Evolutionary conservation across 2,329 filamentous ascomycete genomes (phyloP).

Genomic region (Arthrocladium fulminans): DNA sequence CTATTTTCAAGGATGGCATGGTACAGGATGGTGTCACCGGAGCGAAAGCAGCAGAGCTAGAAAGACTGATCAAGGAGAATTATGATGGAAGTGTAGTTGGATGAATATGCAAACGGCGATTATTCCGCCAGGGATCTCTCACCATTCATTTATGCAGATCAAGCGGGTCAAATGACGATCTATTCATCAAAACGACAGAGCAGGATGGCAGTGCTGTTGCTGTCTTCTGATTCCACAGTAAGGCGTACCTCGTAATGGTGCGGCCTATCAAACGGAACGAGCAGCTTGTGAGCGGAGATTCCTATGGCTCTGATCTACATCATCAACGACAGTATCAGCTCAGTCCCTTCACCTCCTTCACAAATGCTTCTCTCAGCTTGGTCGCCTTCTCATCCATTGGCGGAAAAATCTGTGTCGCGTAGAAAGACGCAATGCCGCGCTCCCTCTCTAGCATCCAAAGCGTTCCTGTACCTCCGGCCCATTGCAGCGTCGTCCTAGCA

Average conservation of each 20-base stretch:
- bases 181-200: too few relatives aligned
- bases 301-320: not conserved
- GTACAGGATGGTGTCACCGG: conserved; percentile 4
- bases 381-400: not conserved
- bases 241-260: too few relatives aligned
- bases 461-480: conserved; percentile 3
- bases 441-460: conserved; percentile 2
- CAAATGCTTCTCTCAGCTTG: not conserved
- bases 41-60: not conserved
- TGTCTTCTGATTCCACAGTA: too few relatives aligned
- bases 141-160: too few relatives aligned
- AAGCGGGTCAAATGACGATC: too few relatives aligned
- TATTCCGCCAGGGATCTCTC: too few relatives aligned
- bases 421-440: conserved; percentile 1
- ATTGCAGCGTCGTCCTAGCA: not conserved
- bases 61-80: conserved; percentile 6
- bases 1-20: conserved; percentile 5
- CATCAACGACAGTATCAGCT: not conserved
- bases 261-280: too few relatives aligned
- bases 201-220: too few relatives aligned
- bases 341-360: not conserved
- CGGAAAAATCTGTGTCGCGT: conserved; percentile 1
- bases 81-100: conserved; percentile 6
- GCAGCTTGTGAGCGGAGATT: not conserved
- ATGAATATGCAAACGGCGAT: not conserved